These are phyloP conservation scores for Penicillium sp. DNA, from an alignment of 2,329 filamentous ascomycete species.

Conservation along the genomic window DNA sequence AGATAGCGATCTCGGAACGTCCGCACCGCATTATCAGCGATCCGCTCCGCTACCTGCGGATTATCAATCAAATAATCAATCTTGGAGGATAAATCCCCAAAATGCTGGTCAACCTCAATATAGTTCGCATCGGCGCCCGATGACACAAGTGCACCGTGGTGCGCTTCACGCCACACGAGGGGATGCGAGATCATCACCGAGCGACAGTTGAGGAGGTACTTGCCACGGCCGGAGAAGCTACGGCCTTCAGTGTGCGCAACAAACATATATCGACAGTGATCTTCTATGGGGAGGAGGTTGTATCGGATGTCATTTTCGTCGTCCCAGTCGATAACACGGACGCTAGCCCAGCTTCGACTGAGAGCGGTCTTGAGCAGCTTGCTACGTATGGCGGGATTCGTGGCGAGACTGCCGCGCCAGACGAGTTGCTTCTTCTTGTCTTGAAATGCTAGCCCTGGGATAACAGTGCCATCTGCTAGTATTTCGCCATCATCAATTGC, in stretches of 20 bases:
- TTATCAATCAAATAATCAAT: constrained; percentile 47
- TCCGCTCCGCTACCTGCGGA: constrained; percentile 46
- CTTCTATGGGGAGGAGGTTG: constrained; percentile 51
- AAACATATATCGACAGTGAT: constrained; percentile 57
- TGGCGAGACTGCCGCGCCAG: constrained; percentile 49
- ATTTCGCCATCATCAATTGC: constrained; percentile 36
- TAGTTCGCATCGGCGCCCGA: constrained; percentile 52
- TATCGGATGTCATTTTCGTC: constrained; percentile 38
- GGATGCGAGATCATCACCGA: constrained; percentile 52
- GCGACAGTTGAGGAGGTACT: constrained; percentile 54
- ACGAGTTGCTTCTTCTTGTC: constrained; percentile 49
- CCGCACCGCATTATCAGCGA: constrained; percentile 51
- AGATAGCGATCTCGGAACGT: constrained; percentile 56
- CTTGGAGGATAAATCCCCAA: constrained; percentile 54
- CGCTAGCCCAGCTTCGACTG: constrained; percentile 49
- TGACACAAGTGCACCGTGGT: constrained; percentile 48
- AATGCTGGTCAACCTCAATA: constrained; percentile 52
- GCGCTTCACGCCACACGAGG: constrained; percentile 51
- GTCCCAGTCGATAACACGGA: constrained; percentile 44
- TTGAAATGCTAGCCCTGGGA: constrained; percentile 24
- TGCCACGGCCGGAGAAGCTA: constrained; percentile 55
- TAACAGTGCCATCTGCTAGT: constrained; percentile 16
- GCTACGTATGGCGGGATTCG: constrained; percentile 38
- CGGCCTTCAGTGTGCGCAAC: constrained; percentile 55
- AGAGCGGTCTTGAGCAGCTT: constrained; percentile 40